Percentiles rank a stretch among this genome's conserved stretches.
Evolutionary conservation across 2,329 filamentous ascomycete genomes (phyloP).

Genomic region (Fusarium decemcellulare): DNA sequence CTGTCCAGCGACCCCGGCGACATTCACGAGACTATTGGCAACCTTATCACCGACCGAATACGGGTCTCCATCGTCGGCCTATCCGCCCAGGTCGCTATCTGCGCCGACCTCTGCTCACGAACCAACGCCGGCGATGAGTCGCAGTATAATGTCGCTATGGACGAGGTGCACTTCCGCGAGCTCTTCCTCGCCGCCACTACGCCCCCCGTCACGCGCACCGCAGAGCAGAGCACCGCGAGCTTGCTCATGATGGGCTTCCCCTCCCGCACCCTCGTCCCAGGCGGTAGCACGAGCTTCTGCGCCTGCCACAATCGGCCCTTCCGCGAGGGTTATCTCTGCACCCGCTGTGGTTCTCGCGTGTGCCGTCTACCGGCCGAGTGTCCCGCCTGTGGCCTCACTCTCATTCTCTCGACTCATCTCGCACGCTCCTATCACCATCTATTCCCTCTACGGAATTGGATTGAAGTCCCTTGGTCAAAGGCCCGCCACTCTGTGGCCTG

Average conservation of each 20-base stretch:
- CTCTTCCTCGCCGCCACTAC: constrained; percentile 91
- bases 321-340: constrained; percentile 91
- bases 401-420: constrained; percentile 94
- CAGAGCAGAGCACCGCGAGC: constrained; percentile 70
- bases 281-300: constrained; percentile 79
- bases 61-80: constrained; percentile 91
- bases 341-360: constrained; percentile 89
- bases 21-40: constrained; percentile 89
- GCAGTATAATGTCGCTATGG: constrained; percentile 86
- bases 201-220: constrained; percentile 83
- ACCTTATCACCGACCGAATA: constrained; percentile 85
- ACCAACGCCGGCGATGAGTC: constrained; percentile 87
- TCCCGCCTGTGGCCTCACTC: constrained; percentile 89
- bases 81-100: constrained; percentile 92
- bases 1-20: constrained; percentile 94
- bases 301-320: constrained; percentile 90
- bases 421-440: constrained; percentile 95
- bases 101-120: constrained; percentile 86
- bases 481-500: constrained; percentile 77
- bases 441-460: constrained; percentile 92
- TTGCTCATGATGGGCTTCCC: constrained; percentile 99
- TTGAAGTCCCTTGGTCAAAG: constrained; percentile 86
- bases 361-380: constrained; percentile 93
- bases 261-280: constrained; percentile 81
- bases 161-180: constrained; percentile 84